These are phyloP conservation scores for Pseudonitzschia pungens DNA, from an alignment of 108 stramenopile genomes.

Conservation along the genomic window DNA sequence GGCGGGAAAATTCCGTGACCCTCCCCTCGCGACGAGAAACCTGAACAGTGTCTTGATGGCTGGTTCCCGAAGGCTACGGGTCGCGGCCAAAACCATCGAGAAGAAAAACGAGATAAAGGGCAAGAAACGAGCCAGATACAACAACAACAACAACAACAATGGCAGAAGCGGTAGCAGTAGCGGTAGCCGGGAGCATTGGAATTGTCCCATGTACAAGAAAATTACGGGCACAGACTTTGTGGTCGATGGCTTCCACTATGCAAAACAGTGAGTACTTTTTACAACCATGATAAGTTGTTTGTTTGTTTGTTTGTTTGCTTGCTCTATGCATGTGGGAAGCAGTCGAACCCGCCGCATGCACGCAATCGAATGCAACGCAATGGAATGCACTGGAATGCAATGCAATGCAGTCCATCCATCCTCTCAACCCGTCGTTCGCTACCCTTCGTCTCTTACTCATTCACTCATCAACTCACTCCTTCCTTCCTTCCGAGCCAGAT, in stretches of 20 bases:
- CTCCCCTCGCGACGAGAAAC: constrained; percentile 10
- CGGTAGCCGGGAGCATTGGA: constrained; percentile 6
- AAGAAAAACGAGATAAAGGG: not conserved
- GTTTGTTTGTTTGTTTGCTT: no score
- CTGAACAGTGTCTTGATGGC: constrained; percentile 39
- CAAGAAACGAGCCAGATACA: not conserved
- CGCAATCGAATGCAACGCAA: no score
- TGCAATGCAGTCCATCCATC: no score
- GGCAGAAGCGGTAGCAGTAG: not conserved
- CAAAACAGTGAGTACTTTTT: constrained; percentile 37
- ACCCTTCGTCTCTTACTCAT: constrained; percentile 12
- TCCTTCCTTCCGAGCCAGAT: constrained; percentile 18
- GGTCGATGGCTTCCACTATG: constrained; percentile 67
- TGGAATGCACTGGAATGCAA: no score
- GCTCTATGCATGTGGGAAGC: no score
- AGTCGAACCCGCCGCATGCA: no score
- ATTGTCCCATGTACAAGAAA: constrained; percentile 73
- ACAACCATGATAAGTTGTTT: no score
- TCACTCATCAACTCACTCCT: no score
- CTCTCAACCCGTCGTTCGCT: not conserved
- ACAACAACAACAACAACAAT: constrained; percentile 11
- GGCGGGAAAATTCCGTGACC: not conserved
- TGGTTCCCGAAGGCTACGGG: constrained; percentile 23
- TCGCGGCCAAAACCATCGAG: constrained; percentile 30
- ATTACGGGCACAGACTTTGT: constrained; percentile 85